Conservation (phyloP, 768 basidiomycete genomes). For the Megacollybia marginata region DNA sequence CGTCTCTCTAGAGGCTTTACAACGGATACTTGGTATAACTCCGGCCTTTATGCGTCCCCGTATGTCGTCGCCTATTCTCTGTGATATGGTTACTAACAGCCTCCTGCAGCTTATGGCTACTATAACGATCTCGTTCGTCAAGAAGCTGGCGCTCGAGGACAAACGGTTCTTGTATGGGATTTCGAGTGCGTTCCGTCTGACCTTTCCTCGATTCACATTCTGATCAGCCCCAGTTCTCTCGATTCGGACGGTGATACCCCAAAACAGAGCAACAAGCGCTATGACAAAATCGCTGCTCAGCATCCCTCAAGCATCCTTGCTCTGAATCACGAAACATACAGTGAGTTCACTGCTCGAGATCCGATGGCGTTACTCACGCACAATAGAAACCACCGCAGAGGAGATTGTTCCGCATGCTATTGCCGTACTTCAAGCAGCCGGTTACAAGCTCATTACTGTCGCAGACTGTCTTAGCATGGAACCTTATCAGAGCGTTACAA, state of each 20-base stretch:
- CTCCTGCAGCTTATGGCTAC: slow-evolving; percentile 23
- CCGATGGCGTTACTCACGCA: background rate
- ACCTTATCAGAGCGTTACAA: slow-evolving; percentile 28
- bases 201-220: too few relatives aligned
- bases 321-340: too few relatives aligned
- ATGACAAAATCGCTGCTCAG: slow-evolving; percentile 15
- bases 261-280: slow-evolving; percentile 20
- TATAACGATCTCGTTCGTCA: too few relatives aligned
- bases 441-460: too few relatives aligned
- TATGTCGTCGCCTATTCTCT: slow-evolving; percentile 10
- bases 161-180: slow-evolving; percentile 32
- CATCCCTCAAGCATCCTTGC: too few relatives aligned
- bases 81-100: background rate
- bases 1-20: slow-evolving; percentile 27
- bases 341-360: too few relatives aligned
- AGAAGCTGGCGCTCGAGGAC: slow-evolving; percentile 20
- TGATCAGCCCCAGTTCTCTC: slow-evolving; percentile 22
- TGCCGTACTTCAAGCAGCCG: slow-evolving; percentile 25
- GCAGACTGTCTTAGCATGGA: too few relatives aligned
- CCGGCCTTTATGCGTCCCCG: too few relatives aligned
- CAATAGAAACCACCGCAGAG: slow-evolving; percentile 8
- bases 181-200: slow-evolving; percentile 30
- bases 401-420: slow-evolving; percentile 34
- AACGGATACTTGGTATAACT: slow-evolving; percentile 38
- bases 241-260: slow-evolving; percentile 27